A percentile compares a stretch with the other conserved stretches of the same genome.
These are phyloP conservation scores for Nemophila menziesii DNA, from an alignment of 257 asterid genomes.

Conservation along the genomic window DNA sequence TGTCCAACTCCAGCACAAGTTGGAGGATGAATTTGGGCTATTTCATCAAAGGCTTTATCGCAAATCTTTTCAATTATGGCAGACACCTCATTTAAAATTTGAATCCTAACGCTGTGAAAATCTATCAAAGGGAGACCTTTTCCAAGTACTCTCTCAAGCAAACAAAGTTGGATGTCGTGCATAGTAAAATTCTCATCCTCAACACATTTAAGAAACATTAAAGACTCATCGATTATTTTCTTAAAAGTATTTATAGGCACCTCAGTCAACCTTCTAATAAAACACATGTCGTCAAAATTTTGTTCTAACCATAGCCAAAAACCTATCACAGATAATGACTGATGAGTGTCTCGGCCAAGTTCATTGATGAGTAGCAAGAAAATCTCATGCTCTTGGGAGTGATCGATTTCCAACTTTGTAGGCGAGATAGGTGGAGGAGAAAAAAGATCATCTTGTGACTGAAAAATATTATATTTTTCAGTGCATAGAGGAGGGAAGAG, in stretches of 20 bases:
- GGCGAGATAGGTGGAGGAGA: slow-evolving; percentile 22
- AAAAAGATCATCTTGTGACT: slow-evolving; percentile 9
- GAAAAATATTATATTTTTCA: too few species aligned
- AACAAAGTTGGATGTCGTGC: background rate
- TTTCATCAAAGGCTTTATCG: slow-evolving; percentile 34
- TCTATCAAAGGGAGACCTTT: slow-evolving; percentile 12
- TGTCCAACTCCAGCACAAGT: background rate
- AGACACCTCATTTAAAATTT: slow-evolving; percentile 18
- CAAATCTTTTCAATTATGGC: slow-evolving; percentile 24
- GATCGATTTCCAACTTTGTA: too few species aligned
- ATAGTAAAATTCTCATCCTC: slow-evolving; percentile 15
- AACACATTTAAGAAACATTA: slow-evolving; percentile 26
- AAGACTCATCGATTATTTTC: slow-evolving; percentile 29
- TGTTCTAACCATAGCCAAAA: slow-evolving; percentile 52
- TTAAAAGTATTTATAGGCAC: slow-evolving; percentile 22
- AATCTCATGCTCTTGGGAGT: slow-evolving; percentile 36
- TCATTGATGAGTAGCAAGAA: slow-evolving; percentile 18
- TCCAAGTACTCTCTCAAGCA: slow-evolving; percentile 19
- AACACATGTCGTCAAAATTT: slow-evolving; percentile 9
- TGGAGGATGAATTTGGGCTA: slow-evolving; percentile 1
- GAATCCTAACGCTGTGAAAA: slow-evolving; percentile 28
- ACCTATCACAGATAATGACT: slow-evolving; percentile 40
- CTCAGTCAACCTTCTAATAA: slow-evolving; percentile 20
- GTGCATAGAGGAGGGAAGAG: too few species aligned
- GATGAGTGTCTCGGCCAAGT: slow-evolving; percentile 37